Percentiles rank a stretch among this genome's conserved stretches.
These are phyloP conservation scores for Phaeoacremonium minimum DNA, from an alignment of 2,329 filamentous ascomycete genomes.

Conservation along the genomic window DNA sequence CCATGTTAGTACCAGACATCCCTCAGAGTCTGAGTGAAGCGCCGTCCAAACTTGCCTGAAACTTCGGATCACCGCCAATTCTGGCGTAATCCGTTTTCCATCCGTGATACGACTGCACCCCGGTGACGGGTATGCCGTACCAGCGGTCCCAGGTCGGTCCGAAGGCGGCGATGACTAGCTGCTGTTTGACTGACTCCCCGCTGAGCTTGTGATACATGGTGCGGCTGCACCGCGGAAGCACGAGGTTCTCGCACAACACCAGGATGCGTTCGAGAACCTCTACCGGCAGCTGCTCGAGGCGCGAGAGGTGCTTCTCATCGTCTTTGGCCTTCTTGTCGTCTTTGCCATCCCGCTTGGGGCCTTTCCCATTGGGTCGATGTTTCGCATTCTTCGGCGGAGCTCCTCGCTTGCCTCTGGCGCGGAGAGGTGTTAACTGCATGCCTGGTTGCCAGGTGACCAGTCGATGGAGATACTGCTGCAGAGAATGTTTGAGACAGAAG, in stretches of 20 bases:
- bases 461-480: too few species aligned
- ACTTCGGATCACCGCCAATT: conserved; percentile 30
- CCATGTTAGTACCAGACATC: conserved; percentile 1
- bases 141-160: conserved; percentile 32
- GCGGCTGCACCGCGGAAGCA: conserved; percentile 38
- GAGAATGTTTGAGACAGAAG: too few species aligned
- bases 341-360: conserved; percentile 15
- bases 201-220: conserved; percentile 44
- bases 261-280: conserved; percentile 53
- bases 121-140: conserved; percentile 17
- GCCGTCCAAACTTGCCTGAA: conserved; percentile 34
- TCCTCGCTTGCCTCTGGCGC: conserved; percentile 40
- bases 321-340: conserved; percentile 4
- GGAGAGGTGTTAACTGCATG: conserved; percentile 48
- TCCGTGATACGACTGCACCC: conserved; percentile 9
- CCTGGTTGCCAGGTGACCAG: too few species aligned
- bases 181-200: conserved; percentile 20
- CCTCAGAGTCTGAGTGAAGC: conserved; percentile 2
- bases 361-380: too few species aligned
- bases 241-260: conserved; percentile 41
- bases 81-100: conserved; percentile 7
- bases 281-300: conserved; percentile 35
- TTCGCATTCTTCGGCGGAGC: too few species aligned
- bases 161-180: conserved; percentile 31
- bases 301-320: conserved; percentile 14